Evolutionary conservation across 2,329 filamentous ascomycete species (phyloP), one percentile per base, ranked within the genome.

Genomic region (Colletotrichum magnum): DNA sequence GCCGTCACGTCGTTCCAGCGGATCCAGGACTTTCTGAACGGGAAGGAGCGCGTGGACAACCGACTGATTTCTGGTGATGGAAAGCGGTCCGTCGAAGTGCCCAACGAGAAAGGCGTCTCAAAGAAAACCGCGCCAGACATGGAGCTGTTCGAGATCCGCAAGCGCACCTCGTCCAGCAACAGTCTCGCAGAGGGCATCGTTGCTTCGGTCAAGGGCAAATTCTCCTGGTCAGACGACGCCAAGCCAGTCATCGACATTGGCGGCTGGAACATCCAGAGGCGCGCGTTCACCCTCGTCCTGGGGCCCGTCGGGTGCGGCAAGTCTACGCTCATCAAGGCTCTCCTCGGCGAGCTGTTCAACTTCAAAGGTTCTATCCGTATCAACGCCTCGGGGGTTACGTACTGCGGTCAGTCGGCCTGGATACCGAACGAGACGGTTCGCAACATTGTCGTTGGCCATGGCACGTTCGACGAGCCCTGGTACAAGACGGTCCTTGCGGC

Each of bases 241-340:
- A 54, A 58, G 3, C 61, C 71, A 4, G 51, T 66, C 4, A 58
- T 73, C 43, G 64, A 50, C 15, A 66, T 74, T 39, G 64, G 32
- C 0, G 58, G 28, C 24, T 67, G 54, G 57, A 61, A 21, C 15
- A 58, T 64, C 28, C 21, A 51, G 15, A 18, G 66, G 50, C 24
- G 65, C 13, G 47, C 57, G 28, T 64, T 77, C 32, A 75, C 73
- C 6, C 70, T 78, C 4, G 26, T 82, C 2, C 68, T 79, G 6
- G 81, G 80, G 0, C 79, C 79, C 0, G 77, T 82, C 0, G 80
- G 79, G 0, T 78, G 74, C 26, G 80, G 81, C 10, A 83, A 82
- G 64, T 78, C 77, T 0, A 78, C 77, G 2, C 64, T 80, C 1
- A 70, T 80, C 39, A 75, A 78, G 39, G 69, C 74, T 12, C 59